Percentiles rank a stretch among this genome's conserved stretches.
These are phyloP conservation scores for Leucaena leucocephala DNA, from an alignment of 306 rosid species.

Conservation along the genomic window DNA sequence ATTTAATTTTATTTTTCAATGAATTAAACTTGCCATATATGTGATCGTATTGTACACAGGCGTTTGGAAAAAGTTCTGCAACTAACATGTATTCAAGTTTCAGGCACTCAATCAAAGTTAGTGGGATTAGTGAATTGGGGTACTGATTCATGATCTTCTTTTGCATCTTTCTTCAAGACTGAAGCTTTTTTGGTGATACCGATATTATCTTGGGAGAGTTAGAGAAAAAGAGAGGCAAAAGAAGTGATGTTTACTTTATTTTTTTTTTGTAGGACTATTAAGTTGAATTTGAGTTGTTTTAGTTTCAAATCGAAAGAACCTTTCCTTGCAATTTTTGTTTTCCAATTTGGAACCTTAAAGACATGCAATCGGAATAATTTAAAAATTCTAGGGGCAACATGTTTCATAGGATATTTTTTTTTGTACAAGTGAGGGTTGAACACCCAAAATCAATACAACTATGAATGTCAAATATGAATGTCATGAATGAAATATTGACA, in stretches of 20 bases:
- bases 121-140: neutral
- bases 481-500: no score
- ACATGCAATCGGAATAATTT: neutral
- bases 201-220: neutral
- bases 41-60: neutral
- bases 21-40: constrained; percentile 1
- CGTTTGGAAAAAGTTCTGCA: neutral
- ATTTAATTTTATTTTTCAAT: neutral
- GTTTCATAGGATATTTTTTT: neutral
- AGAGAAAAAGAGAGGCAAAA: neutral
- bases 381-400: neutral
- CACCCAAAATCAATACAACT: no score
- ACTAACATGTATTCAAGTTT: neutral
- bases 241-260: neutral
- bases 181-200: neutral
- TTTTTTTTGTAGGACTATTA: neutral
- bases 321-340: neutral
- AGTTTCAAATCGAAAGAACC: neutral
- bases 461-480: no score
- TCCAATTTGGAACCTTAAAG: neutral
- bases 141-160: neutral
- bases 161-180: neutral
- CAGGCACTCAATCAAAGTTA: neutral
- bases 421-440: no score
- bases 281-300: neutral